These are phyloP conservation scores for Coriaria nepalensis DNA, from an alignment of 306 rosid genomes.

Conservation along the genomic window DNA sequence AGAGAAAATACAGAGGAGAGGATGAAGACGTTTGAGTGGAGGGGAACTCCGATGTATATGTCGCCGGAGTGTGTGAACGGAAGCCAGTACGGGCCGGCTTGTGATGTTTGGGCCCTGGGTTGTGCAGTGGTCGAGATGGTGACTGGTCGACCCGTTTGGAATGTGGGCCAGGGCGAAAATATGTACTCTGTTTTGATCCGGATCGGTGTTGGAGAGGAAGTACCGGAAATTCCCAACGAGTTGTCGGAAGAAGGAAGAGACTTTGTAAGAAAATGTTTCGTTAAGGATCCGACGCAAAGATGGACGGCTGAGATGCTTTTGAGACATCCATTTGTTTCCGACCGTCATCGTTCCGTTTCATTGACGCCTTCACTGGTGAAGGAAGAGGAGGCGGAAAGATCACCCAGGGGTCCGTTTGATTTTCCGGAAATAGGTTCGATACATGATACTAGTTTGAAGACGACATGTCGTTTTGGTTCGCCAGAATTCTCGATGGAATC, in stretches of 20 bases:
- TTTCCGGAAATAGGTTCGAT: constrained; percentile 47
- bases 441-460: neutral
- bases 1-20: constrained; percentile 3
- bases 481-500: neutral
- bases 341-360: constrained; percentile 7
- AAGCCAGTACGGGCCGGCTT: constrained; percentile 38
- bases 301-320: constrained; percentile 80
- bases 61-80: constrained; percentile 66
- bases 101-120: constrained; percentile 75
- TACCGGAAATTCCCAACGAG: constrained; percentile 40
- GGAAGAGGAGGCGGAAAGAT: neutral
- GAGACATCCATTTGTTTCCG: constrained; percentile 38
- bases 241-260: constrained; percentile 47
- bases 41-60: constrained; percentile 74
- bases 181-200: constrained; percentile 35
- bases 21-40: constrained; percentile 12
- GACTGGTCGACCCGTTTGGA: constrained; percentile 54
- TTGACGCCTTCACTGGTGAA: neutral
- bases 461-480: constrained; percentile 12
- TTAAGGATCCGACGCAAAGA: constrained; percentile 46
- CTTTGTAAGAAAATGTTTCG: constrained; percentile 44
- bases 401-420: constrained; percentile 59
- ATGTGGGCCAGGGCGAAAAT: constrained; percentile 14
- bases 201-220: constrained; percentile 47
- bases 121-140: constrained; percentile 66